phyloP scores from a whole-genome alignment of 495 filamentous ascomycete genomes.

The Xylaria intraflava region DNA sequence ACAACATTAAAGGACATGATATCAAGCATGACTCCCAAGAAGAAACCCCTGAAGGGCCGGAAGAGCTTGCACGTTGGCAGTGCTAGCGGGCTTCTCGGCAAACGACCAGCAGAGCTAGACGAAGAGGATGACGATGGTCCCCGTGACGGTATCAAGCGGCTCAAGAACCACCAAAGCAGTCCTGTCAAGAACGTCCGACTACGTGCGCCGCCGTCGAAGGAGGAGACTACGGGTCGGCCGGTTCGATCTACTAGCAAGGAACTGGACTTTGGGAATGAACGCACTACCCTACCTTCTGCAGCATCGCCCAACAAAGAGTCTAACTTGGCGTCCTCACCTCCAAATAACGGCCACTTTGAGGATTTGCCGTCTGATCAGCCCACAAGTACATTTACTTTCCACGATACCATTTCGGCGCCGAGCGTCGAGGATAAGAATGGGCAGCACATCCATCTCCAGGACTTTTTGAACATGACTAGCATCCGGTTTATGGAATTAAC shows the following conservation, averaged over 20 bases:
- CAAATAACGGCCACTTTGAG: conserved; percentile 43
- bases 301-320: conserved; percentile 40
- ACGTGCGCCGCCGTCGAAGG: conserved; percentile 57
- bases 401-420: conserved; percentile 30
- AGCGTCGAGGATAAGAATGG: conserved; percentile 37
- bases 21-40: conserved; percentile 68
- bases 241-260: conserved; percentile 46
- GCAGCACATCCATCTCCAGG: conserved; percentile 76
- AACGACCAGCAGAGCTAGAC: conserved; percentile 66
- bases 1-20: conserved; percentile 66
- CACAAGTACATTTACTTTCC: conserved; percentile 40
- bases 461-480: conserved; percentile 90
- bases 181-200: conserved; percentile 71
- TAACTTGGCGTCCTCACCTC: conserved; percentile 39
- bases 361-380: conserved; percentile 38
- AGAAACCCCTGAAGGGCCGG: conserved; percentile 56
- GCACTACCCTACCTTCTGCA: conserved; percentile 34
- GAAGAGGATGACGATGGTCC: conserved; percentile 59
- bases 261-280: conserved; percentile 19
- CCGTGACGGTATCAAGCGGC: conserved; percentile 58
- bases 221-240: conserved; percentile 55
- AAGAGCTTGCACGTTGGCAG: conserved; percentile 75
- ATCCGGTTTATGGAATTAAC: conserved; percentile 98
- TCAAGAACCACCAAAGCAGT: conserved; percentile 65
- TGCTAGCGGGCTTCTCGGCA: conserved; percentile 67